Base-by-base conservation (phyloP, 2,329 filamentous ascomycete species). In the Aspergillus hiratsukae region DNA sequence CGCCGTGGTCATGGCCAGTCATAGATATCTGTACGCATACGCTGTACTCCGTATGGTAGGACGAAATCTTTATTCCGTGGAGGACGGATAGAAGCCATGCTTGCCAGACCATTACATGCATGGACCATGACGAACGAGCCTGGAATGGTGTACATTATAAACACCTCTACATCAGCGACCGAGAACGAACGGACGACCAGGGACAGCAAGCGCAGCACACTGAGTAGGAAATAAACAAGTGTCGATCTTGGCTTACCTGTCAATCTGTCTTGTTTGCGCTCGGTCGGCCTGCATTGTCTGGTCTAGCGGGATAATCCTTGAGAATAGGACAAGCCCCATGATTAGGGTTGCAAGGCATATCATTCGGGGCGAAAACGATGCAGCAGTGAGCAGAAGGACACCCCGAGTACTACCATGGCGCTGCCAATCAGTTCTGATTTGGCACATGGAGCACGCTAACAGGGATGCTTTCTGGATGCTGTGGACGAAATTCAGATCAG, bases 401-500 rank as follows among this genome's bases (percentile, higher is more conserved):
- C 14, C 43, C 49, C 29, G 40, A 40, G 52, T 57, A 52, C 51
- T 19, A 54, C 52, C 52, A 17, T 54, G 55, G 52, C 55, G 46
- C 35, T n/a, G 40, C 19, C 41, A 37, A 25, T 31, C 23, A 23
- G 8, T 9, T 25, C 28, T 53, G 45, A 55, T 57, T 53, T 51
- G 54, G 21, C 46, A 37, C 21, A 23, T 17, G 35, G 9, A 9
- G 21, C 48, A 56, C 54, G 54, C 57, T 59, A 59, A 37, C 51
- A 25, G 31, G 50, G 43, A 27, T 23, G n/a, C 19, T 35, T 29
- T 43, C 53, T 37, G 31, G 17, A 17, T 7, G 31, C 14, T 37
- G 14, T n/a, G 31, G 31, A 37, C 31, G 25, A 27, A 37, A 14
- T 55, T 49, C 52, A 50, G 57, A 57, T 57, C 55, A 57, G 55